A percentile compares a stretch with the other conserved stretches of the same genome.
Conservation (phyloP, 108 stramenopile genomes). For the Nannochloropsis granulata region DNA sequence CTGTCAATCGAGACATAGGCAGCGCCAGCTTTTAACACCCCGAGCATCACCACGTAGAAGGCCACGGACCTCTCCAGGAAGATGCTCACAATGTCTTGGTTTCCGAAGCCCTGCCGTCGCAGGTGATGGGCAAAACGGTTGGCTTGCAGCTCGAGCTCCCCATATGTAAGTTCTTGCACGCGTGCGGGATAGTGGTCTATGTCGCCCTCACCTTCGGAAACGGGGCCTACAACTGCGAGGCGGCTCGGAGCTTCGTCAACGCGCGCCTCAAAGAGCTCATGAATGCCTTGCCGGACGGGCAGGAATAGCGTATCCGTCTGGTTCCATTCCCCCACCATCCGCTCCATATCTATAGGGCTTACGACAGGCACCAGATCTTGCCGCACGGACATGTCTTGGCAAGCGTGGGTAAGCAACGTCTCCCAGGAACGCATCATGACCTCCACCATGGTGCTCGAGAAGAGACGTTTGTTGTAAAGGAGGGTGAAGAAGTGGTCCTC, state of each 20-base stretch:
- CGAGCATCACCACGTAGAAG: not conserved
- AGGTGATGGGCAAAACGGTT: not conserved
- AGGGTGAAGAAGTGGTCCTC: not conserved
- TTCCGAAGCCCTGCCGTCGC: not conserved
- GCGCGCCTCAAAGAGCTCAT: not conserved
- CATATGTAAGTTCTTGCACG: not conserved
- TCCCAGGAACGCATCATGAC: not conserved
- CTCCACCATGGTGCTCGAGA: not conserved
- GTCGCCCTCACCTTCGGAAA: not conserved
- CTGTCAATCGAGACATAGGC: not conserved
- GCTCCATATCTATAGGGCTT: not conserved
- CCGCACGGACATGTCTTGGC: not conserved
- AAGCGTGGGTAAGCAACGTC: not conserved
- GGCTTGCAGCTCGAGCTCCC: not conserved
- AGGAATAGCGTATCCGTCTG: not conserved
- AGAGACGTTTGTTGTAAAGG: not conserved
- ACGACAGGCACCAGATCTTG: not conserved
- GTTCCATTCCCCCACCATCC: not conserved
- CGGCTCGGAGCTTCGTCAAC: not conserved
- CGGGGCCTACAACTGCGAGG: not conserved
- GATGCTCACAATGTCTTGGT: not conserved
- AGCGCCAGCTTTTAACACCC: not conserved
- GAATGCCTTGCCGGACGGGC: not conserved
- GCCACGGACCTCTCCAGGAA: not conserved
- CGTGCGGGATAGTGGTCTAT: not conserved